phyloP scores from a whole-genome alignment of 1,139 yeast genomes.

The Geotrichum klebahnii region DNA sequence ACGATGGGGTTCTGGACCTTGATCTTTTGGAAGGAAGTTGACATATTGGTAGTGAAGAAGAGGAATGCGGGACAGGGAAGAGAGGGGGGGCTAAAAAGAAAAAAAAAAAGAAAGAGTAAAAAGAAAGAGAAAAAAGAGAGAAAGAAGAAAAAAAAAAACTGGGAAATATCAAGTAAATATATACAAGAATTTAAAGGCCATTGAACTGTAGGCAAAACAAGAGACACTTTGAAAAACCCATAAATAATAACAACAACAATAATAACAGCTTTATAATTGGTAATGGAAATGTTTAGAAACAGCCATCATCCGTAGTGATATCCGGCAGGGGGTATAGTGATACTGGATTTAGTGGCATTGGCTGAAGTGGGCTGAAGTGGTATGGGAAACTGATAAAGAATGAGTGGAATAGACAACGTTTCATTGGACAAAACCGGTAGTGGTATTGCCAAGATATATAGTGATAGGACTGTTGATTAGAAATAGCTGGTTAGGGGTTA shows the following conservation, averaged over 20 bases:
- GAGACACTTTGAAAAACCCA: too few relatives aligned
- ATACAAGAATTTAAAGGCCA: not conserved
- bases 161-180: not conserved
- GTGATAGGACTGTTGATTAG: too few relatives aligned
- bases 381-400: not conserved
- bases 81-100: too few relatives aligned
- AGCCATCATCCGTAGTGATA: not conserved
- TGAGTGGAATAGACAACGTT: not conserved
- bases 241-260: too few relatives aligned
- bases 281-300: not conserved
- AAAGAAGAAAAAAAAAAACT: conserved; percentile 33
- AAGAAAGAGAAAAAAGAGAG: conserved; percentile 19
- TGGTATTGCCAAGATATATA: not conserved
- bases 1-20: conserved; percentile 84
- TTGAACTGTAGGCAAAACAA: not conserved
- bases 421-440: not conserved
- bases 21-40: conserved; percentile 48
- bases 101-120: conserved; percentile 6
- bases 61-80: not conserved
- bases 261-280: not conserved
- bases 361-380: not conserved
- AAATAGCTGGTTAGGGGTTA: not conserved
- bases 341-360: not conserved
- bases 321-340: not conserved
- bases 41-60: conserved; percentile 15